Evolutionary conservation across 75 land plant genomes (phyloP).

Genomic region (Selaginella moellendorffii): DNA sequence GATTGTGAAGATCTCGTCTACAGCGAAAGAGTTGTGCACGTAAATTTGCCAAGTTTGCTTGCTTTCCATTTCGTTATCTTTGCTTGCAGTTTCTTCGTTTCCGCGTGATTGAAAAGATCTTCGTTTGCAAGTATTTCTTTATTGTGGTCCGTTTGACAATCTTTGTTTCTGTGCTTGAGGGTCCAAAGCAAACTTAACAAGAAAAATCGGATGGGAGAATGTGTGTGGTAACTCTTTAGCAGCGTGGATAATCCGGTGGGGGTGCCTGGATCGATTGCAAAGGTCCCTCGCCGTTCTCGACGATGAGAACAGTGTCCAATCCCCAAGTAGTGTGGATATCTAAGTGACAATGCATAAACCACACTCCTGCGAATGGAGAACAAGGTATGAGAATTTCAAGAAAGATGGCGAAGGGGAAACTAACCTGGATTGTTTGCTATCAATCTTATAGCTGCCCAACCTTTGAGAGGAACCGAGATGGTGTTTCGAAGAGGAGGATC

Average conservation of each 20-base stretch:
- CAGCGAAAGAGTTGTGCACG: no score
- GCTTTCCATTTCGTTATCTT: no score
- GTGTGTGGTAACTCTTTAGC: no score
- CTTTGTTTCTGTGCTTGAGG: no score
- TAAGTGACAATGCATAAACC: background rate
- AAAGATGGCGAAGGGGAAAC: background rate
- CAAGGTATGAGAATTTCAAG: background rate
- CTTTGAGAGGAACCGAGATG: background rate
- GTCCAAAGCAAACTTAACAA: no score
- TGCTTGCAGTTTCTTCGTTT: no score
- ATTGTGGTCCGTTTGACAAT: no score
- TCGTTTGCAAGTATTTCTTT: no score
- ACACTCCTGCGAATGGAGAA: background rate
- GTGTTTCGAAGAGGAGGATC: constrained; percentile 2
- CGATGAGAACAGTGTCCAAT: background rate
- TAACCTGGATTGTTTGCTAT: constrained; percentile 3
- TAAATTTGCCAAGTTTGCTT: no score
- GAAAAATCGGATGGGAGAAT: no score
- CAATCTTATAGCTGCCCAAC: constrained; percentile 6
- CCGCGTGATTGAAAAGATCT: no score
- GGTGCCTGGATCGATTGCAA: background rate
- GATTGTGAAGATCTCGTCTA: no score
- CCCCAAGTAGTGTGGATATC: background rate
- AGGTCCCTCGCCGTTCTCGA: background rate
- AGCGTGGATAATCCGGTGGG: background rate